Evolutionary conservation across 129 eudicot genomes (phyloP), one percentile per base, ranked within the genome.

Genomic region (Chrysanthemum makinoi): DNA sequence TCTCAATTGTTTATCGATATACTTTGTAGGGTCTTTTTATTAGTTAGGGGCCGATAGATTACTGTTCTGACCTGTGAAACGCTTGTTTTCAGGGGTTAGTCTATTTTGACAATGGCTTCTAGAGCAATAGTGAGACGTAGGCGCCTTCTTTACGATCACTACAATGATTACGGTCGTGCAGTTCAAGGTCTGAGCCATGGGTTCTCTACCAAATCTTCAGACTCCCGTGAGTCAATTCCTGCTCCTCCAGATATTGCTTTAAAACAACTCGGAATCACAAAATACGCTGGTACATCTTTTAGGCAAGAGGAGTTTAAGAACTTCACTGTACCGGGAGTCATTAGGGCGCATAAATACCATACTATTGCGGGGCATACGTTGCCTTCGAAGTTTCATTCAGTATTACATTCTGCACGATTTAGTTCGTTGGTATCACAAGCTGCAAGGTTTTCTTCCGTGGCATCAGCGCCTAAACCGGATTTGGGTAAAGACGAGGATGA

Each of bases 41-140:
- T 28, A 14, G 24, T 4, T 69, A 16, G 62, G 28, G 49, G 28
- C 26, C 30, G 16, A 73, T 62, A 18, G 63, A 63, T 51, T 24
- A 8, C 16, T 28, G 19, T 63, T 73, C 20, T 53, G 64, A 63
- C 13, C 12, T 7, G 52, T 18, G 63, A 51, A 62, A 16, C 6
- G 56, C 19, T 50, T 35, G 48, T 69, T 71, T 16, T 6, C 72
- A 62, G 56, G 76, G 75, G 43, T 70, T 53, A 62, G 64, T 74
- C 58, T 24, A 16, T 50, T 46, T 70, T 44, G 14, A 49, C 75
- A 70, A 90, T 91, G 97, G 95, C 97, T 72, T 85, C 91, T 65
- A 72, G 95, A 82, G 91, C 95, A 62, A 81, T 91, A 77, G 72
- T 91, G 73, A 80, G 79, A 76, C 85, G 83, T 83, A 80, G 80